Conservation (phyloP, 2,329 filamentous ascomycete genomes). For the Trichoderma sp. region DNA sequence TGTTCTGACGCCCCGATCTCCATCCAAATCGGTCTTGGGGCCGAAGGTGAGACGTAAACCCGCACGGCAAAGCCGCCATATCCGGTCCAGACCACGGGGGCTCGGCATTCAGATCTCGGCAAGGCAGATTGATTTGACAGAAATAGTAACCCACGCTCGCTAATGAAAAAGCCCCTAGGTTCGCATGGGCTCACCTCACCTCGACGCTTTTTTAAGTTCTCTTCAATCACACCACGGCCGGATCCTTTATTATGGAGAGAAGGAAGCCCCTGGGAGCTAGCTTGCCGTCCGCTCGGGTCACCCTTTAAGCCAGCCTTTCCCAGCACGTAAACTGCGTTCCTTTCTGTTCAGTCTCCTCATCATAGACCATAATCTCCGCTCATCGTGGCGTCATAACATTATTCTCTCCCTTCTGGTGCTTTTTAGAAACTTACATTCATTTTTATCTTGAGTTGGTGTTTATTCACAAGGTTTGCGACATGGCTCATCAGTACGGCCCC, state of each 20-base stretch:
- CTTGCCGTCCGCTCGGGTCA: not conserved
- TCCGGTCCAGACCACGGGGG: constrained; percentile 3
- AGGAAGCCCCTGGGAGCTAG: constrained; percentile 2
- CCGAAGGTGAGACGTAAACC: constrained; percentile 12
- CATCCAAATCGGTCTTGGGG: not conserved
- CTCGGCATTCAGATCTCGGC: constrained; percentile 6
- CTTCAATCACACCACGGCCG: not conserved
- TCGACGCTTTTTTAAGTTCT: constrained; percentile 4
- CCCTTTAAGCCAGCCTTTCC: not conserved
- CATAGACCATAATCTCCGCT: not conserved
- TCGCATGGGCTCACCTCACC: not conserved
- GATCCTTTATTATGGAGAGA: not conserved
- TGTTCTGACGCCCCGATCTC: not conserved
- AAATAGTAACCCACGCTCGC: not conserved
- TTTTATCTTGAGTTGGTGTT: not conserved
- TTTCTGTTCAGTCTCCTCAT: not conserved
- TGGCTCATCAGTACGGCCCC: constrained; percentile 41
- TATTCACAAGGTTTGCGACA: not conserved
- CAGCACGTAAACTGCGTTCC: not conserved
- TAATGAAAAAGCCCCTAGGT: constrained; percentile 5
- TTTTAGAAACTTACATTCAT: not conserved
- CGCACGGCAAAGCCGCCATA: constrained; percentile 6
- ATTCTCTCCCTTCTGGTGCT: not conserved
- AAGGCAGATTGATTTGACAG: not conserved
- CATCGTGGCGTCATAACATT: not conserved